Evolutionary conservation across 148 eudicot species (phyloP).

Genomic region (Vaccinium corymbosum): DNA sequence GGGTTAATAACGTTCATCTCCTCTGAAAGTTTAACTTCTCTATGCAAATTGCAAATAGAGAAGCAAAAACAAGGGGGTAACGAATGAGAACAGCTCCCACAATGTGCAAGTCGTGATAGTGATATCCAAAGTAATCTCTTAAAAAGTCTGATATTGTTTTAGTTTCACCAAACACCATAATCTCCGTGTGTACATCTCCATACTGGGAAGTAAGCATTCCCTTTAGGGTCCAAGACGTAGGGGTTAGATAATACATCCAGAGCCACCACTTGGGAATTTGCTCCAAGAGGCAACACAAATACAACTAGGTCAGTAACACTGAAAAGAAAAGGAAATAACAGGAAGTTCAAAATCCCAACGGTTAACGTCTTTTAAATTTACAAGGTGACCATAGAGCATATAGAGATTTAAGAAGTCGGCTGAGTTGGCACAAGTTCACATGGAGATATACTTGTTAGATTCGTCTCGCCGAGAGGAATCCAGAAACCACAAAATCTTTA

Average conservation of each 20-base stretch:
- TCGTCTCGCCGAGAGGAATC: too few relatives aligned
- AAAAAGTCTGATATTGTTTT: neutral
- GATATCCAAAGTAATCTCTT: neutral
- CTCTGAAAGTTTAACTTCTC: neutral
- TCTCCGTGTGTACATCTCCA: neutral
- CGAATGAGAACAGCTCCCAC: neutral
- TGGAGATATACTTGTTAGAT: neutral
- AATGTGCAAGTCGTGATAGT: neutral
- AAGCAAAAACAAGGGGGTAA: neutral
- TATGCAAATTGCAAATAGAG: neutral
- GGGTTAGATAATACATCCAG: neutral
- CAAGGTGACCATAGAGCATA: neutral
- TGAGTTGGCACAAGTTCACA: neutral
- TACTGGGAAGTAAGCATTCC: neutral
- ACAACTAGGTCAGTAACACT: neutral
- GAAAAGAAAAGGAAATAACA: neutral
- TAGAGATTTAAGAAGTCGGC: neutral
- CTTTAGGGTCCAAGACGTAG: neutral
- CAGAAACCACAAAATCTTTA: too few relatives aligned
- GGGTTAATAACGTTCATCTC: neutral
- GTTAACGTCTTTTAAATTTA: neutral
- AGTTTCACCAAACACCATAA: neutral
- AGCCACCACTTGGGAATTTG: constrained; percentile 4
- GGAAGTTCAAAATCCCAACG: neutral
- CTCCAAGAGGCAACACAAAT: neutral